Base-by-base conservation (phyloP, 495 filamentous ascomycete species). In the Elasticomyces elasticus region DNA sequence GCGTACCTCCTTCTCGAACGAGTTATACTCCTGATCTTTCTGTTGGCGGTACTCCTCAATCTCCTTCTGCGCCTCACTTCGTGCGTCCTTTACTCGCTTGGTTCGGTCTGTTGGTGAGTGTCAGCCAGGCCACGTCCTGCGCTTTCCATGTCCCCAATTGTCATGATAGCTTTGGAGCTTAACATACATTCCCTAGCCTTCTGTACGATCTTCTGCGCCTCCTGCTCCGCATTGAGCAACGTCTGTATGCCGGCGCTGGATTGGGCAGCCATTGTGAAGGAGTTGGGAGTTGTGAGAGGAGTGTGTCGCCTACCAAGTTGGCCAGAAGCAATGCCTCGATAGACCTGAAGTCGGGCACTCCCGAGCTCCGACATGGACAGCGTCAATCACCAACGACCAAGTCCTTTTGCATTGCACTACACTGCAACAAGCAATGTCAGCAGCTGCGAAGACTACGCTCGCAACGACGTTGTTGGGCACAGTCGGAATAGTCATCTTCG, bases 201-300 rank as follows among this genome's bases (percentile, higher is more conserved):
- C 69, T 96, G 90, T 28, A 98, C 92, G 69, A 97, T 98, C 78
- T 95, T 96, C 73, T 95, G 89, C 60, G 92, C 92, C 73, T 98
- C 92, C 74, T 88, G 84, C 80, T 98, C 92, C 50, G 94, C 89
- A 77, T 98, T 94, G 71, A 98, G 89, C 56, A 98, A 84, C 66
- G 90, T 96, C 74, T 95, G 89, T 69, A 98, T 98, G 68, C 92
- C 92, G 63, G 85, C 83, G 63, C 91, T 95, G 76, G 96, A 96
- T 78, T 97, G 94, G 62, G 90, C 94, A 64, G 92, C 92, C 92
- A n/a, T n/a, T n/a, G n/a, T 97, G 57, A 12, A 0, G 1, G 4
- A 17, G 1, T 25, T 15, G 37, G 55, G 33, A 60, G 53, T 30
- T n/a, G n/a, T n/a, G n/a, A n/a, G n/a, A n/a, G n/a, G n/a, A n/a